Base-by-base conservation (phyloP, 2,329 filamentous ascomycete species). In the Teratosphaeria pseudoeucalypti region DNA sequence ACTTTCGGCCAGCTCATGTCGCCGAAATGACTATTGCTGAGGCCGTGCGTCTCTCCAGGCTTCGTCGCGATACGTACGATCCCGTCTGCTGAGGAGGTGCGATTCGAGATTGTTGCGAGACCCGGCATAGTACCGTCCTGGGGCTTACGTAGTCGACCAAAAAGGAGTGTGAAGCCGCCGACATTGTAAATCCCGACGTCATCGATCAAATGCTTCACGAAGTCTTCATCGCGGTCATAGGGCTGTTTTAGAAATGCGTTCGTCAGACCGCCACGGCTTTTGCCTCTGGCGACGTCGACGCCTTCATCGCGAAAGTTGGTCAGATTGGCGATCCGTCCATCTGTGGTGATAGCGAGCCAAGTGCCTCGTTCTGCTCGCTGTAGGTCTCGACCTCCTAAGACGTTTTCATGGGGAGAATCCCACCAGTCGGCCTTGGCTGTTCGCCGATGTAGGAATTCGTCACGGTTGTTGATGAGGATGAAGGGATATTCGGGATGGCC, bases 1-100 rank as follows among this genome's bases (percentile, higher is more conserved):
- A 86, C 82, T 71, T 87, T 87, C 0, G 81, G 81, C 84, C 84
- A 87, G 2, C 78, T 77, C 23, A 76, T 74, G 63, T 86, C 82
- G 52, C 78, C 79, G 64, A 82, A 84, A 2, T 78, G 77, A 2
- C 82, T 81, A 66, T 87, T 87, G 70, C 83, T 86, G 26, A 87
- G 73, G 0, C 81, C 84, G 32, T 81, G 76, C 0, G 81, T 85
- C 65, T 85, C 78, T 2, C 77, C 76, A 16, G 73, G 71, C 11
- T 74, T 69, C 1, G 70, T 71, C 1, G 78, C 78, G 26, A 86
- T 77, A 72, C 80, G 81, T 5, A 76, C 73, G 9, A 84, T 75
- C 14, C 77, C 77, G 2, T 79, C 73, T 12, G 78, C 74, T 43
- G 79, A 73, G 2, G 78, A 75, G 2, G 82, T 84, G 1, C 84